Evolutionary conservation across 805 yeast species (phyloP).

Genomic region (Candida piceae): DNA sequence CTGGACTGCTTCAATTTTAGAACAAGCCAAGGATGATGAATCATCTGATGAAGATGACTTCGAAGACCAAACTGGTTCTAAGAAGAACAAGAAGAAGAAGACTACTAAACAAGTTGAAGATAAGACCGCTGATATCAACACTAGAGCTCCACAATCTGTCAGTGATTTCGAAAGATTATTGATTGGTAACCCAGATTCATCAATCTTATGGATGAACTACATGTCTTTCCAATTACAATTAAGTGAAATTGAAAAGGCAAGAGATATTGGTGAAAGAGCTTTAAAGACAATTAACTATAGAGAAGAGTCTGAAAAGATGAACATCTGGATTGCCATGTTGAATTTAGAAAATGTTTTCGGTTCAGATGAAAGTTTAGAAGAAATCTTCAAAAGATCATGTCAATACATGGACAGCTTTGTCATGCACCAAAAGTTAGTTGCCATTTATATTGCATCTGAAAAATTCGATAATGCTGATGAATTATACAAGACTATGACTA

Average conservation of each 20-base stretch:
- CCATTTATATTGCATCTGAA: constrained; percentile 70
- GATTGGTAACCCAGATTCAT: constrained; percentile 89
- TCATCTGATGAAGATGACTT: constrained; percentile 53
- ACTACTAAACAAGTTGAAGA: constrained; percentile 52
- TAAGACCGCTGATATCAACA: constrained; percentile 74
- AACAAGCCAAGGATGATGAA: constrained; percentile 61
- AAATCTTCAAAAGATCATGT: constrained; percentile 74
- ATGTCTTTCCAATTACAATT: constrained; percentile 97
- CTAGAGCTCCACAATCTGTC: constrained; percentile 87
- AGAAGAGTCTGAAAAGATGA: constrained; percentile 88
- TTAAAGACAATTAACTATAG: constrained; percentile 83
- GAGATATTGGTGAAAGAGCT: constrained; percentile 91
- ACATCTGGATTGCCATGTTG: constrained; percentile 92
- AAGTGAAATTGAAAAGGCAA: constrained; percentile 90
- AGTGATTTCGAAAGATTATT: constrained; percentile 88
- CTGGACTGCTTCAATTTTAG: constrained; percentile 90
- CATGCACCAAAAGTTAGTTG: constrained; percentile 75
- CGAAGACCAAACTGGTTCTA: constrained; percentile 33
- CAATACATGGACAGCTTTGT: constrained; percentile 86
- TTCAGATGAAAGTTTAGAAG: constrained; percentile 72
- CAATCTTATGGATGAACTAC: constrained; percentile 94
- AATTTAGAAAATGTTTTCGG: constrained; percentile 96
- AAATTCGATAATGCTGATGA: constrained; percentile 66
- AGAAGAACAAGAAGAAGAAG: constrained; percentile 38
- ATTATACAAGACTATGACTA: constrained; percentile 60